These are phyloP conservation scores for Phaeodactylum tricornutum DNA, from an alignment of 108 stramenopile genomes.

Conservation along the genomic window DNA sequence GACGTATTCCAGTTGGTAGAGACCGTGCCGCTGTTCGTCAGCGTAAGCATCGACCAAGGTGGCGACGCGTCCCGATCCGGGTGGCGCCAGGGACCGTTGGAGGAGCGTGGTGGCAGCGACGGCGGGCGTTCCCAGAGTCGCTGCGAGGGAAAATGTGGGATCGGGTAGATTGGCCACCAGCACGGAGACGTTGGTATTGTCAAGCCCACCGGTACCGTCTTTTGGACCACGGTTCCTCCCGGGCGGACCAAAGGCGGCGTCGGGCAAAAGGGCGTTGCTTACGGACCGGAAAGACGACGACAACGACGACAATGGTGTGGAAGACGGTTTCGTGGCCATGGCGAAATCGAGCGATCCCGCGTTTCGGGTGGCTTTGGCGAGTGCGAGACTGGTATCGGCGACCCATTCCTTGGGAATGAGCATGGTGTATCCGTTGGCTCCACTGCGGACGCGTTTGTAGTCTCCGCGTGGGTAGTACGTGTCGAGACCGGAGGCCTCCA, in stretches of 20 bases:
- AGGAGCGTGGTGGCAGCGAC: slow-evolving; percentile 43
- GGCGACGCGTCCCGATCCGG: slow-evolving; percentile 36
- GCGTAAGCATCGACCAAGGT: slow-evolving; percentile 39
- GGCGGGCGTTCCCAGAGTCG: slow-evolving; percentile 40
- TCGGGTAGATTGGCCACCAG: slow-evolving; percentile 25
- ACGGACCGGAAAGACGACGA: too few relatives aligned
- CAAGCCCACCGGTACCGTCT: too few relatives aligned
- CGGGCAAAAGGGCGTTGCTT: slow-evolving; percentile 19
- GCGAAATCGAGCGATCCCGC: slow-evolving; percentile 41
- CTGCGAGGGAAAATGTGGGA: slow-evolving; percentile 40
- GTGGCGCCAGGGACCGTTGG: slow-evolving; percentile 40
- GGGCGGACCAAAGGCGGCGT: slow-evolving; percentile 66
- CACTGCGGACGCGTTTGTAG: slow-evolving; percentile 44
- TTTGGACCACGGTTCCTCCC: slow-evolving; percentile 43
- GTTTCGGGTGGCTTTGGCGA: slow-evolving; percentile 56
- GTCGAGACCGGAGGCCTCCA: slow-evolving; percentile 50
- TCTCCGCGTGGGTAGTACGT: slow-evolving; percentile 52
- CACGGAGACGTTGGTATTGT: slow-evolving; percentile 72
- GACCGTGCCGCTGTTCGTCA: slow-evolving; percentile 13
- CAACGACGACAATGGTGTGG: too few relatives aligned
- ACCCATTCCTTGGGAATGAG: slow-evolving; percentile 76
- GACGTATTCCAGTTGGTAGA: slow-evolving; percentile 64
- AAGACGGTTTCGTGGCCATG: too few relatives aligned
- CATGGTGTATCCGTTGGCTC: slow-evolving; percentile 53
- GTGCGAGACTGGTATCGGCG: slow-evolving; percentile 57